Base-by-base conservation (phyloP, 805 yeast genomes). In the Lachancea meyersii region DNA sequence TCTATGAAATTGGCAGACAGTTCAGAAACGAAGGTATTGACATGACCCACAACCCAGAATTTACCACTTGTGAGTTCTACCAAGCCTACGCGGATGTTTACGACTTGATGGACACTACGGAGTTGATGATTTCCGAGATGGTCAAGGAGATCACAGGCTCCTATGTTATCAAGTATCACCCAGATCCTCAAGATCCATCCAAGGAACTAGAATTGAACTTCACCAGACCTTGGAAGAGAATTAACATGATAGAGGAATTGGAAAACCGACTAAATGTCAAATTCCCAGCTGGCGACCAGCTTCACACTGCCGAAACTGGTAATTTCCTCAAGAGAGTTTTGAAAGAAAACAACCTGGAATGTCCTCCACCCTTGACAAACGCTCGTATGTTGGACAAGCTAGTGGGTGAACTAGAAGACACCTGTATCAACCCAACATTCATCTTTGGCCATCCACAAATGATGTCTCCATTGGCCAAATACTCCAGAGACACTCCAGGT, bases 391-490 rank as follows among this genome's bases (percentile, higher is more conserved):
- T 93, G 65, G 98, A 93, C 76, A 89, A 86, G 75, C 80, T 91
- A 51, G 96, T 91, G 57, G 97, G 98, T 63, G 97, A 87, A 66
- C 78, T 83, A 67, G 98, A 91, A 74, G 97, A 89, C 61, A 74
- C 79, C 41, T 86, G 94, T 64, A 85, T 91, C 69, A 93, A 86
- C 76, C 98, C 98, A 57, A 93, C 97, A 36, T 91, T 91, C 69
- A 86, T 91, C 68, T 89, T 87, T 61, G 98, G 98, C 57, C 98
- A 91, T 69, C 98, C 98, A 47, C 97, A 91, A 73, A 87, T 91
- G 94, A 91, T 91, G 98, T 91, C 97, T 45, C 98, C 98, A 53
- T 77, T 91, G 69, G 98, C 98, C 64, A 91, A 91, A 75, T 86
- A 86, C 72, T 86, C 91, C 65, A 82, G 98, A 71, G 76, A 81